Base-by-base conservation (phyloP, 2,329 filamentous ascomycete species). In the Meredithiella fracta region DNA sequence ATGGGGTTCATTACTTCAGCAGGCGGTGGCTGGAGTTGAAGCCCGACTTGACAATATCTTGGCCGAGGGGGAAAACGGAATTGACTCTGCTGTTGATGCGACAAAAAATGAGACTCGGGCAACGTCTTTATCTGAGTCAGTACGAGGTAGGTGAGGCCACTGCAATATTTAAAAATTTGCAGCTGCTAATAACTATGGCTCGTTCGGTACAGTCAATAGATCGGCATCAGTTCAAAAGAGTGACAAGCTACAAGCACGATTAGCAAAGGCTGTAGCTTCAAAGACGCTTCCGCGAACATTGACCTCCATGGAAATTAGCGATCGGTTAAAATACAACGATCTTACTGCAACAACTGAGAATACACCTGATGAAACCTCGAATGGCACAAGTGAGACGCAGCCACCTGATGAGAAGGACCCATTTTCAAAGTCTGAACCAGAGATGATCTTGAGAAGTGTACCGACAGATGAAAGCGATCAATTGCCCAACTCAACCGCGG, bases 21-120 rank as follows among this genome's bases (percentile, higher is more conserved):
- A 91, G 68, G 90, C 91, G 60, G 88, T 97, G 59, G 89, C 90
- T 55, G 90, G 90, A 59, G 85, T 98, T 58, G 92, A 98, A 71
- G 94, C 90, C 59, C 82, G 86, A 47, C 78, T 98, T 59, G 92
- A 98, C 67, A 90, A 80, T 52, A 94, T 98, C 58, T 77, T 98
- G 59, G 82, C 88, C 55, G 90, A 96, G 62, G 82, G 86, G 4
- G 38, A 37, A 29, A 11, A 15, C 25, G 17, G 49, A 4, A 47
- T 17, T 17, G 17, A 52, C 15, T 52, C 34, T 22, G 44, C 54
- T 25, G n/a, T n/a, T 22, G 44, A 29, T 22, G 34, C 31, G 15
- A 26, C 37, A 23, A 44, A 15, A 6, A 17, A 37, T 14, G 25
- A 40, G 11, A n/a, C 17, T 29, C 17, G 26, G 29, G 17, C 44